These are phyloP conservation scores for Scopulariopsis brevicaulis DNA, from an alignment of 2,329 filamentous ascomycete genomes.

Conservation along the genomic window DNA sequence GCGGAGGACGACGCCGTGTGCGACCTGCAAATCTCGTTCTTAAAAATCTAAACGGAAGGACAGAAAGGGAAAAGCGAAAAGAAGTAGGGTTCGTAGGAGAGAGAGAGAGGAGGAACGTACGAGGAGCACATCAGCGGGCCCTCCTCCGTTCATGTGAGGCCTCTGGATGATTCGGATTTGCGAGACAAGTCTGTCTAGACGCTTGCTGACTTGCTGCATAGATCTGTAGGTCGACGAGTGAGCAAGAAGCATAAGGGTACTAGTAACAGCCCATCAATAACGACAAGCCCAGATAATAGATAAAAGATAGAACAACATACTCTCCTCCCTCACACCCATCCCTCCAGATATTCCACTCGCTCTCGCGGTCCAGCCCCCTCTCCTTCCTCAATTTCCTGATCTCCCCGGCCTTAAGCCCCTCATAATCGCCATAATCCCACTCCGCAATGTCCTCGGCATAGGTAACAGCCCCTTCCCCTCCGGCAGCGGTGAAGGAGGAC, in stretches of 20 bases:
- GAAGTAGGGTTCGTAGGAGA: neutral
- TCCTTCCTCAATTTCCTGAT: conserved; percentile 48
- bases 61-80: no score
- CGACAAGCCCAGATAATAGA: conserved; percentile 6
- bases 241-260: neutral
- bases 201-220: conserved; percentile 58
- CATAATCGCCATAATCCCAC: conserved; percentile 84
- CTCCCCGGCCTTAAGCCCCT: conserved; percentile 63
- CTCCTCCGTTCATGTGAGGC: conserved; percentile 44
- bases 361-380: conserved; percentile 41
- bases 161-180: conserved; percentile 51
- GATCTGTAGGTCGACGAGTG: conserved; percentile 29
- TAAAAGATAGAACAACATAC: conserved; percentile 31
- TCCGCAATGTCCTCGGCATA: conserved; percentile 65
- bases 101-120: conserved; percentile 8
- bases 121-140: conserved; percentile 39
- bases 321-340: conserved; percentile 81
- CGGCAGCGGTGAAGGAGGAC: conserved; percentile 23
- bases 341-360: conserved; percentile 73
- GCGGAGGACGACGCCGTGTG: conserved; percentile 84
- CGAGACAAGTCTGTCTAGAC: conserved; percentile 64
- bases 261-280: conserved; percentile 3
- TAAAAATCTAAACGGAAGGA: no score
- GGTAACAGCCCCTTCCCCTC: conserved; percentile 45
- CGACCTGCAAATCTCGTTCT: conserved; percentile 36